Base-by-base conservation (phyloP, 2,329 filamentous ascomycete species). In the Ilyonectria robusta region DNA sequence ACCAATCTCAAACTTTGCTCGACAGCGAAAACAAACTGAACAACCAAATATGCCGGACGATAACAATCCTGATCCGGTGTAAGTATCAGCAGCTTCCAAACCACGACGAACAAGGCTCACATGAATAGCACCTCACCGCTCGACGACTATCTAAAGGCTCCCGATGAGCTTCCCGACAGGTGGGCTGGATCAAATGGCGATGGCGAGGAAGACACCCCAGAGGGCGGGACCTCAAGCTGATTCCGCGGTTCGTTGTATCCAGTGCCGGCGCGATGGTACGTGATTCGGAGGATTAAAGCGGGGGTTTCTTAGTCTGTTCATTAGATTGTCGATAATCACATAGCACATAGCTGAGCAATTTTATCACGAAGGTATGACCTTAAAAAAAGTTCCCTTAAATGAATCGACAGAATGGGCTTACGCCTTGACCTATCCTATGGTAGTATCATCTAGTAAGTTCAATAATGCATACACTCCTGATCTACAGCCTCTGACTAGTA, bases 41-140 rank as follows among this genome's bases (percentile, higher is more conserved):
- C n/a, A 11, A n/a, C 15, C 23, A n/a, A 68, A 23, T 31, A 74
- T 74, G 72, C 0, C 72, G 33, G 58, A 65, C n/a, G 7, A 17
- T 11, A 29, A 10, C 31, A 35, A 11, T 44, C 4, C 17, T 42
- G 37, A 53, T 21, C 8, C 40, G 40, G 46, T 13, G 65, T 67
- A 51, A 3, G 50, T 61, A 53, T 29, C 9, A 26, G 6, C 23
- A n/a, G 19, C 8, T 40, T n/a, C 31, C 31, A 10, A 7, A 51
- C n/a, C 21, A 57, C 17, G 15, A 57, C 8, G 10, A 48, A 31
- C 33, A 57, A 21, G 8, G 23, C 66, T 71, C 59, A 76, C 35
- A 10, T 11, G 2, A 44, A 31, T 33, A 69, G 64, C 42, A 2
- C 33, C 13, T 29, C 47, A 4, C 15, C 66, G 1, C 47, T 74